Conservation (phyloP, 169 alveolate genomes). For the Besnoitia besnoiti region DNA sequence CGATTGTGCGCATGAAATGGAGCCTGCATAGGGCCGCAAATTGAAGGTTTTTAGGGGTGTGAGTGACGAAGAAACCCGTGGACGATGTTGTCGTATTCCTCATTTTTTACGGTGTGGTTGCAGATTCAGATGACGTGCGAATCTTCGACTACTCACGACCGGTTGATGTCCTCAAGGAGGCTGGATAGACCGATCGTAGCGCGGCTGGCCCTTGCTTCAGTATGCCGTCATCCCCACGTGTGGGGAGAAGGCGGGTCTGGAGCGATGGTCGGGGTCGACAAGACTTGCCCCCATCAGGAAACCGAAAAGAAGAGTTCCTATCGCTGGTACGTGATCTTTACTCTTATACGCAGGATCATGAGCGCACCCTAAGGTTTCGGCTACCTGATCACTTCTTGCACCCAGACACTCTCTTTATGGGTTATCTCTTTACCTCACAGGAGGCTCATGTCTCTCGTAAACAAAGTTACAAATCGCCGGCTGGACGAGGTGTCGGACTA, state of each 20-base stretch:
- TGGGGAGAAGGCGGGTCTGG: neutral
- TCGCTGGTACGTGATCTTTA: slow-evolving; percentile 1
- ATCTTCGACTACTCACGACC: neutral
- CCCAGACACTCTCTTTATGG: neutral
- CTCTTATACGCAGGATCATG: neutral
- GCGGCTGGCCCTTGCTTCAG: slow-evolving; percentile 44
- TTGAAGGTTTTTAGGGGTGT: too few species aligned
- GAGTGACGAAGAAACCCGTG: too few species aligned
- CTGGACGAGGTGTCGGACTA: slow-evolving; percentile 27
- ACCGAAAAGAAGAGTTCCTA: neutral
- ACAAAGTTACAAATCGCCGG: slow-evolving; percentile 15
- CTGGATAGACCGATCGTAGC: slow-evolving; percentile 32
- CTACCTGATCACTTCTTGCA: neutral
- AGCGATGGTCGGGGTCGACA: neutral
- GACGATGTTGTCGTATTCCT: neutral
- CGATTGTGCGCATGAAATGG: too few species aligned
- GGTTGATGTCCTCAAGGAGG: slow-evolving; percentile 5
- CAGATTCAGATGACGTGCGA: slow-evolving; percentile 48
- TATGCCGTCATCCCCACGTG: slow-evolving; percentile 33
- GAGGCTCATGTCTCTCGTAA: slow-evolving; percentile 49
- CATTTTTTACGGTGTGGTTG: neutral
- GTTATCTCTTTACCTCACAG: neutral
- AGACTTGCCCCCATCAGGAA: neutral
- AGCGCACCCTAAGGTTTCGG: neutral
- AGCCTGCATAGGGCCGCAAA: too few species aligned